Percentiles rank a stretch among this genome's conserved stretches.
These are phyloP conservation scores for Mycosphaerelloides madeirae DNA, from an alignment of 2,329 filamentous ascomycete species.

Conservation along the genomic window DNA sequence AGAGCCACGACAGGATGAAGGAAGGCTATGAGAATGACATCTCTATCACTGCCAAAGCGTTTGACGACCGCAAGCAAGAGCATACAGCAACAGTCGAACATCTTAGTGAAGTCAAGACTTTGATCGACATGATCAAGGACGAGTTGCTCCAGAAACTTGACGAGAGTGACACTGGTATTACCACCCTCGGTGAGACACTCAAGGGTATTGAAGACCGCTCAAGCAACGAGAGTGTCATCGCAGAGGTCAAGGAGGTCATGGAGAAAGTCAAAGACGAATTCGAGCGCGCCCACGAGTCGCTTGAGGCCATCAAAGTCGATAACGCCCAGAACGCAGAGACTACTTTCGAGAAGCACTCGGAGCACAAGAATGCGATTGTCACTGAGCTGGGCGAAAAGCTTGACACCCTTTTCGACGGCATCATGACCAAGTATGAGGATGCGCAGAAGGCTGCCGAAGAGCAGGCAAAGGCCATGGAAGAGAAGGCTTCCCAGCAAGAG, in stretches of 20 bases:
- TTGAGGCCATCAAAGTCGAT: conserved; percentile 76
- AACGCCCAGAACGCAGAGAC: conserved; percentile 58
- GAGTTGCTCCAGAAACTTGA: conserved; percentile 72
- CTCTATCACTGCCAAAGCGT: conserved; percentile 69
- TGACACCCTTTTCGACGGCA: conserved; percentile 73
- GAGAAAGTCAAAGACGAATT: conserved; percentile 80
- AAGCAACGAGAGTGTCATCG: conserved; percentile 39
- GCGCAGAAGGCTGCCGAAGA: conserved; percentile 70
- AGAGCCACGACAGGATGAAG: conserved; percentile 61
- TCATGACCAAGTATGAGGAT: conserved; percentile 85
- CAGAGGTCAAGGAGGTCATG: conserved; percentile 56
- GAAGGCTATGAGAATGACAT: conserved; percentile 70
- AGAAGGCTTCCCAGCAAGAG: conserved; percentile 67
- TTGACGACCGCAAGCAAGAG: conserved; percentile 80
- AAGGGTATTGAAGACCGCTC: conserved; percentile 68
- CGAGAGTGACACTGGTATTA: conserved; percentile 64
- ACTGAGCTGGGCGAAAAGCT: conserved; percentile 53
- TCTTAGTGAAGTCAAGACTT: conserved; percentile 70
- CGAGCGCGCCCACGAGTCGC: conserved; percentile 74
- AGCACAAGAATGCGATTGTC: conserved; percentile 52
- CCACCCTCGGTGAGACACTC: conserved; percentile 52
- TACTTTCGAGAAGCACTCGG: conserved; percentile 56
- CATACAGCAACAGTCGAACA: conserved; percentile 72
- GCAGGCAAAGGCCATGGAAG: conserved; percentile 67
- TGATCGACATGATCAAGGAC: conserved; percentile 73